A percentile compares a stretch with the other conserved stretches of the same genome.
These are phyloP conservation scores for Melampsora larici-populina DNA, from an alignment of 1,284 basidiomycete species.

Conservation along the genomic window DNA sequence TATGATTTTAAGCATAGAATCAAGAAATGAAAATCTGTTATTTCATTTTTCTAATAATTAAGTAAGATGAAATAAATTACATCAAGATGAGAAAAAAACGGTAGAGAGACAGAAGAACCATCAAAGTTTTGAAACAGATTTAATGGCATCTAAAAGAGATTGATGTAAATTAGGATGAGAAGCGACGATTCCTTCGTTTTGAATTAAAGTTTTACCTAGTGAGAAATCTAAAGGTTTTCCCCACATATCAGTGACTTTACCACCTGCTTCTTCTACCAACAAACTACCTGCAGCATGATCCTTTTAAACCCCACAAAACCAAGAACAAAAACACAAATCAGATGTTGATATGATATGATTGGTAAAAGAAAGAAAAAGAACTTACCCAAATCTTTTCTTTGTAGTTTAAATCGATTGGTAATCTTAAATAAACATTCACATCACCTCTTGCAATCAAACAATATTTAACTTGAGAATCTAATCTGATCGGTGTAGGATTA, in stretches of 20 bases:
- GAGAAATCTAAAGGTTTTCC: conserved; percentile 80
- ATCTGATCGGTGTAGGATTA: conserved; percentile 72
- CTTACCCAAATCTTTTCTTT: conserved; percentile 83
- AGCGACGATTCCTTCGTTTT: conserved; percentile 82
- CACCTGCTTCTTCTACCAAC: conserved; percentile 84
- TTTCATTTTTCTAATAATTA: too few relatives aligned
- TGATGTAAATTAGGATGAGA: conserved; percentile 66
- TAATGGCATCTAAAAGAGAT: conserved; percentile 70
- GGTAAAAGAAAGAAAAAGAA: conserved; percentile 14
- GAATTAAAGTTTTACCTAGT: conserved; percentile 75
- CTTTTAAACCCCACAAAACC: conserved; percentile 53
- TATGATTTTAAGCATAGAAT: too few relatives aligned
- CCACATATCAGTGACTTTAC: conserved; percentile 75
- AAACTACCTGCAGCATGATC: conserved; percentile 88
- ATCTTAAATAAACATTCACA: conserved; percentile 81
- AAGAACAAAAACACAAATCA: conserved; percentile 11
- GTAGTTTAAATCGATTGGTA: conserved; percentile 75
- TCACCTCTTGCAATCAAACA: conserved; percentile 81
- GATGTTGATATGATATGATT: conserved; percentile 25
- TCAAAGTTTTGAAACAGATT: conserved; percentile 60
- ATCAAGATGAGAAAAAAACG: neutral
- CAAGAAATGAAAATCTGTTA: too few relatives aligned
- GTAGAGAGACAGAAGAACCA: neutral
- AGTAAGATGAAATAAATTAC: neutral
- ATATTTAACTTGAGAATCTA: conserved; percentile 99